Base-by-base conservation (phyloP, 2,329 filamentous ascomycete species). In the Xylaria sp. region DNA sequence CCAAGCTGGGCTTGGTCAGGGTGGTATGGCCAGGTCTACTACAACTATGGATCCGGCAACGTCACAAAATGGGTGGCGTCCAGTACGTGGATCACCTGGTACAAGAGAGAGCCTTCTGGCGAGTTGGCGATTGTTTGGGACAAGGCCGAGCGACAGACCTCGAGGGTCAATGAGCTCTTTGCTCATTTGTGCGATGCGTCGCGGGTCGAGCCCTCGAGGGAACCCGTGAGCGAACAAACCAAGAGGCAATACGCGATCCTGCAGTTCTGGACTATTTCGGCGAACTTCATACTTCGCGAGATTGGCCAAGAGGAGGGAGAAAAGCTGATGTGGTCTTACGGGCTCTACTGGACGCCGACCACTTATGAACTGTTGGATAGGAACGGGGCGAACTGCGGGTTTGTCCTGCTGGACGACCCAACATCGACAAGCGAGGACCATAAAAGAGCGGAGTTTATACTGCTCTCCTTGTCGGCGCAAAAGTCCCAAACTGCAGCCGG, bases 1-100 rank as follows among this genome's bases (percentile, higher is more conserved):
- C 66, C 66, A 13, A 68, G 61, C 27, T 68, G 66, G 66, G 56
- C 64, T 38, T 68, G 66, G 66, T 64, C 66, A 10, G 66, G 64
- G 5, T 67, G 66, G 66, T 58, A 57, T 46, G 66, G 66, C 11
- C 49, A 63, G 25, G 37, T 66, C 13, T 46, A 63, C 51, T 68
- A 68, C 43, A 60, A 46, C 37, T 60, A 59, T 31, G 64, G 66
- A 13, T 66, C 64, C 17, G 64, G 66, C 11, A 58, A 66, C 17
- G 61, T 68, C 43, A 47, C 54, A n/a, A 60, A 61, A 33, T 68
- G 66, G 66, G 43, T 37, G 11, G 56, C 53, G 10, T 29, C 41
- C 2, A 64, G 57, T n/a, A 68, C 66, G 8, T 68, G 66, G 66
- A 66, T 68, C 47, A 41, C 31, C 4, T 68, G 66, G 66, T 58